phyloP scores from a whole-genome alignment of 1,139 yeast species.

The Casaregolazyma lundiana region DNA sequence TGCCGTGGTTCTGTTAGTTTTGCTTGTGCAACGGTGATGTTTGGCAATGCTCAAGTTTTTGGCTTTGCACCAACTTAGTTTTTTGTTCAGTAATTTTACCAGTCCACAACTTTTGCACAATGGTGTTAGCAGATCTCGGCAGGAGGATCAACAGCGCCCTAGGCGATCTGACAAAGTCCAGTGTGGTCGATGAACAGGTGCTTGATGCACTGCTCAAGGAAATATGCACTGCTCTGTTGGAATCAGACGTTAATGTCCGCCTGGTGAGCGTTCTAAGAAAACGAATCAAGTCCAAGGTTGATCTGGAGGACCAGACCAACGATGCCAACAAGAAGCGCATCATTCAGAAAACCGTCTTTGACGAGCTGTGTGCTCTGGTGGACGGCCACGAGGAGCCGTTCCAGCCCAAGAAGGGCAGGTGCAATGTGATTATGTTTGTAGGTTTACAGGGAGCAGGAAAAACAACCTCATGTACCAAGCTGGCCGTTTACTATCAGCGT shows the following conservation, averaged over 20 bases:
- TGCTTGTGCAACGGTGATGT: no score
- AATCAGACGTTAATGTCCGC: slow-evolving; percentile 85
- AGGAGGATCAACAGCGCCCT: slow-evolving; percentile 76
- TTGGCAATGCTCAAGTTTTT: no score
- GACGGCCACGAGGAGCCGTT: slow-evolving; percentile 61
- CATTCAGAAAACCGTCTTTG: slow-evolving; percentile 88
- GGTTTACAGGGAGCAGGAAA: slow-evolving; percentile 99
- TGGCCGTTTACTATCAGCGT: slow-evolving; percentile 90
- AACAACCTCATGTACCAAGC: slow-evolving; percentile 93
- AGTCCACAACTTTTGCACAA: slow-evolving; percentile 26
- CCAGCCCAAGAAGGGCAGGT: slow-evolving; percentile 76
- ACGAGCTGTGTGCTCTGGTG: slow-evolving; percentile 81
- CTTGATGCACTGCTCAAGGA: slow-evolving; percentile 74
- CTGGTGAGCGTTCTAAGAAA: slow-evolving; percentile 75
- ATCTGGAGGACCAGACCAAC: slow-evolving; percentile 47
- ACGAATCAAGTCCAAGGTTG: slow-evolving; percentile 58
- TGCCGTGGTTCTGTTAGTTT: neutral
- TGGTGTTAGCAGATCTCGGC: slow-evolving; percentile 96
- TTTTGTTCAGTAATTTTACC: neutral
- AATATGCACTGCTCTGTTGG: slow-evolving; percentile 82
- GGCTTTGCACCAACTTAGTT: neutral
- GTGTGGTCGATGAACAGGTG: slow-evolving; percentile 56
- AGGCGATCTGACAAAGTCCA: slow-evolving; percentile 59
- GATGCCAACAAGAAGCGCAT: slow-evolving; percentile 61
- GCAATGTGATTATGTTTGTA: slow-evolving; percentile 88